phyloP scores from a whole-genome alignment of 495 filamentous ascomycete species.

The Trichodelitschia bisporula region DNA sequence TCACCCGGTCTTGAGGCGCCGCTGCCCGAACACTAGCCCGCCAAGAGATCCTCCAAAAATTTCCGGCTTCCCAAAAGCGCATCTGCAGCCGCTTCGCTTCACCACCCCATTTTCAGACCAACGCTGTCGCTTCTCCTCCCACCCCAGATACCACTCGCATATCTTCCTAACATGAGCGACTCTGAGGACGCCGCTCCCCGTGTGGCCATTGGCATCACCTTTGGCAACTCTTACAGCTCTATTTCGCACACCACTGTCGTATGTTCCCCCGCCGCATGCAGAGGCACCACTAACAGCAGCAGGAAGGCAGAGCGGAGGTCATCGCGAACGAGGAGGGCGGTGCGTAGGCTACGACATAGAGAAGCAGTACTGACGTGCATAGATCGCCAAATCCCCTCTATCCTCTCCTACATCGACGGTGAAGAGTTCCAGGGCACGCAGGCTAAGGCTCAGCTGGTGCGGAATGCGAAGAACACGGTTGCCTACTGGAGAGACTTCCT shows the following conservation, averaged over 20 bases:
- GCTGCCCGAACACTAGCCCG: too few relatives aligned
- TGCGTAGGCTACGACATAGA: constrained; percentile 19
- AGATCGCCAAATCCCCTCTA: constrained; percentile 93
- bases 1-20: too few relatives aligned
- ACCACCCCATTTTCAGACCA: too few relatives aligned
- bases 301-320: constrained; percentile 87
- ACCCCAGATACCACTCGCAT: too few relatives aligned
- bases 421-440: constrained; percentile 94
- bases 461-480: constrained; percentile 78
- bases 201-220: constrained; percentile 79
- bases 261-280: constrained; percentile 9
- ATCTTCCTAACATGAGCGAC: constrained; percentile 29
- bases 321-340: constrained; percentile 98
- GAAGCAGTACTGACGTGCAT: background rate
- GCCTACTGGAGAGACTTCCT: constrained; percentile 91
- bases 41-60: too few relatives aligned
- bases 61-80: too few relatives aligned
- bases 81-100: too few relatives aligned
- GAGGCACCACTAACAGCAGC: background rate
- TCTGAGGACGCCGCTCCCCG: constrained; percentile 25
- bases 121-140: too few relatives aligned
- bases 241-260: constrained; percentile 63
- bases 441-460: constrained; percentile 75
- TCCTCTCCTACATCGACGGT: constrained; percentile 79
- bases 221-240: constrained; percentile 94